Conservation (phyloP, 1,139 yeast genomes). For the Kodamaea sp. region DNA sequence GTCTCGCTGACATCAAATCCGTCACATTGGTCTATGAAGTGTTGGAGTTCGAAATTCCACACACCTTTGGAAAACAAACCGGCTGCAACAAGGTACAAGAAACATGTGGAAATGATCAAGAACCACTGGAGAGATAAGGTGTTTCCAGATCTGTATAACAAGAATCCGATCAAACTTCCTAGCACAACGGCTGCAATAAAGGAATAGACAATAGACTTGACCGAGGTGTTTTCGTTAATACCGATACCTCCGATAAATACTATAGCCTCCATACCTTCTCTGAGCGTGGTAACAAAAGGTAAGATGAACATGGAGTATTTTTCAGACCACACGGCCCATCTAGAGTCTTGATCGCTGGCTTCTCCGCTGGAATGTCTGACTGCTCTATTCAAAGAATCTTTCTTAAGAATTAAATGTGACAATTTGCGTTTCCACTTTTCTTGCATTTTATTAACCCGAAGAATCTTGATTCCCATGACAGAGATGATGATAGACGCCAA, state of each 20-base stretch:
- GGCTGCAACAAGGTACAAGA: slow-evolving; percentile 46
- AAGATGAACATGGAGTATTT: slow-evolving; percentile 43
- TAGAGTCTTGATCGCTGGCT: slow-evolving; percentile 1
- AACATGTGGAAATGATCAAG: slow-evolving; percentile 40
- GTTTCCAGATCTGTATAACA: slow-evolving; percentile 45
- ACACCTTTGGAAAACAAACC: slow-evolving; percentile 49
- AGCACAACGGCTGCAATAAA: slow-evolving; percentile 30
- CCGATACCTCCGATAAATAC: slow-evolving; percentile 52
- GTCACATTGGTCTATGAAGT: slow-evolving; percentile 41
- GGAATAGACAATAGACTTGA: slow-evolving; percentile 35
- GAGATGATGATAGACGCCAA: slow-evolving; percentile 46
- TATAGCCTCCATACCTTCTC: slow-evolving; percentile 52
- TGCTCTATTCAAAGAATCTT: slow-evolving; percentile 11
- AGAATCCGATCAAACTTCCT: slow-evolving; percentile 37
- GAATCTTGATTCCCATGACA: slow-evolving; percentile 45
- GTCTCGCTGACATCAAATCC: slow-evolving; percentile 51
- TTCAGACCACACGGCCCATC: slow-evolving; percentile 20
- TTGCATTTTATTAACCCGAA: slow-evolving; percentile 64
- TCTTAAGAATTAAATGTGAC: slow-evolving; percentile 10
- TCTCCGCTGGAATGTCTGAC: not conserved
- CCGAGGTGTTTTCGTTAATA: slow-evolving; percentile 40
- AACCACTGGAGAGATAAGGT: slow-evolving; percentile 44
- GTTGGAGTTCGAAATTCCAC: slow-evolving; percentile 47
- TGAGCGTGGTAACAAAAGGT: slow-evolving; percentile 46
- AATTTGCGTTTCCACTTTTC: slow-evolving; percentile 82